phyloP scores from a whole-genome alignment of 1,139 yeast genomes.

The Debaryomyces robertsiae region DNA sequence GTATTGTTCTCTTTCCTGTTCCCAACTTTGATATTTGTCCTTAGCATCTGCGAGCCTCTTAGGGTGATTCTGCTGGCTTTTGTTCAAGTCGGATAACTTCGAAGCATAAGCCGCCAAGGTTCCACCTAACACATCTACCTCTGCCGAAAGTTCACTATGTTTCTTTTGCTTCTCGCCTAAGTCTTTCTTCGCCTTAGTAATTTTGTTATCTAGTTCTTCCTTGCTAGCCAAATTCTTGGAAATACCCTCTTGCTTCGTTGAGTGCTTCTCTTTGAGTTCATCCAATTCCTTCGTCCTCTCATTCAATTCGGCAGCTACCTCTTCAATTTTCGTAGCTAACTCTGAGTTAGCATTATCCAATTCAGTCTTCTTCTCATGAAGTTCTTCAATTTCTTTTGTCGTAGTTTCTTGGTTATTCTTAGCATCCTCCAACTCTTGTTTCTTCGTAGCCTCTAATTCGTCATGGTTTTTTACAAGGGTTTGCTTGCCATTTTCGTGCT shows the following conservation, averaged over 20 bases:
- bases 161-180: constrained; percentile 39
- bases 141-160: constrained; percentile 43
- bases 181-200: constrained; percentile 37
- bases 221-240: constrained; percentile 38
- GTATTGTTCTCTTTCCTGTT: constrained; percentile 41
- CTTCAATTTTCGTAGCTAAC: constrained; percentile 42
- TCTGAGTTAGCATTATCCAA: constrained; percentile 49
- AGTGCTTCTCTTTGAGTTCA: constrained; percentile 43
- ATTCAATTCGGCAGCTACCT: constrained; percentile 42
- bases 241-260: constrained; percentile 42
- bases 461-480: constrained; percentile 47
- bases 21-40: constrained; percentile 44
- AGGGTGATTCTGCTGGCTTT: constrained; percentile 42
- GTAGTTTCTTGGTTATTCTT: constrained; percentile 50
- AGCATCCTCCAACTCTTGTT: constrained; percentile 51
- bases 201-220: constrained; percentile 43
- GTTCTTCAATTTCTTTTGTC: constrained; percentile 46
- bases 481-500: constrained; percentile 50
- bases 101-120: constrained; percentile 49
- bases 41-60: constrained; percentile 47
- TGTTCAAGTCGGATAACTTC: constrained; percentile 41
- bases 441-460: constrained; percentile 50
- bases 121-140: constrained; percentile 47
- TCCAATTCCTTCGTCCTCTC: constrained; percentile 44
- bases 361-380: constrained; percentile 45